These are phyloP conservation scores for Colletotrichum tanaceti DNA, from an alignment of 2,329 filamentous ascomycete species.

Conservation along the genomic window DNA sequence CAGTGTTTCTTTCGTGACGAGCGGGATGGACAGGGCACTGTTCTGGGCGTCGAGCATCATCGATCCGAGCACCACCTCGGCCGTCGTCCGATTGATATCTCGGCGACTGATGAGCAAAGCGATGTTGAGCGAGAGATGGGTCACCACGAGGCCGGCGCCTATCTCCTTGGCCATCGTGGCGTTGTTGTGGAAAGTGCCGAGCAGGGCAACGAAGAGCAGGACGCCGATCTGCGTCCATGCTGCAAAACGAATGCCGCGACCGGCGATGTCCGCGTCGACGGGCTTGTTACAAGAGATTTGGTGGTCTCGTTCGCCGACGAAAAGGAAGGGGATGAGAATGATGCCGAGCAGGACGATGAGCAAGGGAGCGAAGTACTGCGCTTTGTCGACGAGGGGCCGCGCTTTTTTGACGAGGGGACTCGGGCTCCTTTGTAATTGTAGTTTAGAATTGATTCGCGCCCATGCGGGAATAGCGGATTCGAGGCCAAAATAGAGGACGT, in stretches of 20 bases:
- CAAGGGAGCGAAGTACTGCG: background rate
- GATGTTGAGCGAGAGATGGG: slow-evolving; percentile 13
- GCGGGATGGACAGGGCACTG: background rate
- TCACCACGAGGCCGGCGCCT: background rate
- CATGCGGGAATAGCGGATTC: background rate
- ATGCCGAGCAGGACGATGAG: background rate
- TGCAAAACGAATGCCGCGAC: background rate
- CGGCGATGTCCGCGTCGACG: background rate
- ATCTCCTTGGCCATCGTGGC: slow-evolving; percentile 18
- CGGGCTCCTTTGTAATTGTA: too few species aligned
- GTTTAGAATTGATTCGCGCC: too few species aligned
- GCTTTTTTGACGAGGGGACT: too few species aligned
- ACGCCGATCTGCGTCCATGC: slow-evolving; percentile 18
- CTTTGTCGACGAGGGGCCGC: too few species aligned
- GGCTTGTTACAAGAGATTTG: background rate
- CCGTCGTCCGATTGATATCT: background rate
- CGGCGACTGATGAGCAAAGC: background rate
- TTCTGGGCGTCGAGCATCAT: slow-evolving; percentile 31
- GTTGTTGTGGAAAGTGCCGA: slow-evolving; percentile 14
- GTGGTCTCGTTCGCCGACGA: background rate
- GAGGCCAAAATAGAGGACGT: background rate
- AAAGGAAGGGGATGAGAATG: background rate
- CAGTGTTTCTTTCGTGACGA: slow-evolving; percentile 15
- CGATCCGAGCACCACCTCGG: background rate
- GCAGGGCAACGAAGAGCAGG: background rate